Percentiles rank a stretch among this genome's conserved stretches.
phyloP scores from a whole-genome alignment of 2,329 filamentous ascomycete genomes.

The Fusarium miscanthi region DNA sequence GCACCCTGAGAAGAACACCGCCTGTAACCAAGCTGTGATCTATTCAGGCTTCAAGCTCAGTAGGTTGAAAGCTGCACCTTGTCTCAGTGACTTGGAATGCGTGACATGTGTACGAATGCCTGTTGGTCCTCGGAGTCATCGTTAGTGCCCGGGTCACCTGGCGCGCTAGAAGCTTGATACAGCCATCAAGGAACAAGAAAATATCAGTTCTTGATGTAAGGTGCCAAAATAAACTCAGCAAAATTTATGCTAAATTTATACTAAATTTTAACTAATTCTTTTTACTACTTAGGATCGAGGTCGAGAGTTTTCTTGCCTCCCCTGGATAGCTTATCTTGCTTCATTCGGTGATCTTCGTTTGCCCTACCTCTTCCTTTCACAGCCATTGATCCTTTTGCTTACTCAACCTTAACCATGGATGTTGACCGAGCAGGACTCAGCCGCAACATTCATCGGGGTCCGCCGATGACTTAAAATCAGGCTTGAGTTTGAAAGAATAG shows the following conservation, averaged over 20 bases:
- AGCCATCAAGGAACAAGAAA: background rate
- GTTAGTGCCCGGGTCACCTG: constrained; percentile 23
- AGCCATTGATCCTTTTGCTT: background rate
- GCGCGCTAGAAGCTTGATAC: constrained; percentile 28
- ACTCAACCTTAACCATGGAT: constrained; percentile 23
- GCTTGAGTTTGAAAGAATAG: constrained; percentile 25
- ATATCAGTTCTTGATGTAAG: too few relatives aligned
- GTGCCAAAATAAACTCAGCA: too few relatives aligned
- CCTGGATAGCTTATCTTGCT: constrained; percentile 20
- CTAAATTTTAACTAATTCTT: too few relatives aligned
- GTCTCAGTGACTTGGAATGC: constrained; percentile 7
- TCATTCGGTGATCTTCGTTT: constrained; percentile 17
- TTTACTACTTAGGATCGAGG: too few relatives aligned
- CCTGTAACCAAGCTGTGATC: background rate
- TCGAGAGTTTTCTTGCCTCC: too few relatives aligned
- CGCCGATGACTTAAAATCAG: constrained; percentile 31
- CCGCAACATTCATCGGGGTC: constrained; percentile 40
- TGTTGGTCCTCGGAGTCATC: constrained; percentile 11
- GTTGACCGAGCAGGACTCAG: constrained; percentile 41
- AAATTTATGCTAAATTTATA: too few relatives aligned
- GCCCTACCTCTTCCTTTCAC: constrained; percentile 9
- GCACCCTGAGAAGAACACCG: background rate
- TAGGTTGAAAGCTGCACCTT: constrained; percentile 2
- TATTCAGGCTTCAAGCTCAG: background rate
- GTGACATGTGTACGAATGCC: background rate